Conservation (phyloP, 441 rosid species). For the Jatropha podagrica region DNA sequence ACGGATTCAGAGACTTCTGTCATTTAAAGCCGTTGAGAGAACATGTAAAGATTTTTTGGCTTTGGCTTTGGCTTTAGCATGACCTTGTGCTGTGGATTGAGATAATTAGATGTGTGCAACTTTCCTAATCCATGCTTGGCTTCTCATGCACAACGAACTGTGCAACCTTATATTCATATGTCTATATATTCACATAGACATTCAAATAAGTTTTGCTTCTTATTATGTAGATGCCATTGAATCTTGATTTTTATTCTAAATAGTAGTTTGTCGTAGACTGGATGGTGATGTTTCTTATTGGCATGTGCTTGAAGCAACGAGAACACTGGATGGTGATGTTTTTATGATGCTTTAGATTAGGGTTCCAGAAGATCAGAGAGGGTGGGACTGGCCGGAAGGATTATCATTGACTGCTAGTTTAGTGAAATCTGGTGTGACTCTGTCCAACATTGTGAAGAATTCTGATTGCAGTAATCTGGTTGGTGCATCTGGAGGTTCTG, state of each 20-base stretch:
- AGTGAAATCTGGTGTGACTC: constrained; percentile 38
- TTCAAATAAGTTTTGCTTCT: constrained; percentile 16
- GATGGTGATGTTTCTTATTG: constrained; percentile 49
- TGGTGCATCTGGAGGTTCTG: constrained; percentile 32
- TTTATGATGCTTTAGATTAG: constrained; percentile 71
- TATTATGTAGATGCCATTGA: constrained; percentile 19
- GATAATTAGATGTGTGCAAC: constrained; percentile 4
- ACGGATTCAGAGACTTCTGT: not conserved
- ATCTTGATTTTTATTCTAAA: constrained; percentile 11
- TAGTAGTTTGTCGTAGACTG: constrained; percentile 27
- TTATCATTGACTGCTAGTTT: constrained; percentile 45
- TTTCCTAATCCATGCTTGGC: not conserved
- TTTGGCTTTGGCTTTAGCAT: not conserved
- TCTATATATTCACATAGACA: not conserved
- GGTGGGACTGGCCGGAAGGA: constrained; percentile 72
- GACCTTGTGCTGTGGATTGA: not conserved
- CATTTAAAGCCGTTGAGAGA: not conserved
- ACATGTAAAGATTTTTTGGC: not conserved
- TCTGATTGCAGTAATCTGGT: constrained; percentile 33
- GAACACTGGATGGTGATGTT: constrained; percentile 75
- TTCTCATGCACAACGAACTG: not conserved
- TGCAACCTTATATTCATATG: not conserved
- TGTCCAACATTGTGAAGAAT: constrained; percentile 26
- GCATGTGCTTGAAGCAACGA: constrained; percentile 64
- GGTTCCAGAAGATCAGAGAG: constrained; percentile 60